Evolutionary conservation across 306 rosid species (phyloP), one percentile per base, ranked within the genome.

Genomic region (Alnus rubra): DNA sequence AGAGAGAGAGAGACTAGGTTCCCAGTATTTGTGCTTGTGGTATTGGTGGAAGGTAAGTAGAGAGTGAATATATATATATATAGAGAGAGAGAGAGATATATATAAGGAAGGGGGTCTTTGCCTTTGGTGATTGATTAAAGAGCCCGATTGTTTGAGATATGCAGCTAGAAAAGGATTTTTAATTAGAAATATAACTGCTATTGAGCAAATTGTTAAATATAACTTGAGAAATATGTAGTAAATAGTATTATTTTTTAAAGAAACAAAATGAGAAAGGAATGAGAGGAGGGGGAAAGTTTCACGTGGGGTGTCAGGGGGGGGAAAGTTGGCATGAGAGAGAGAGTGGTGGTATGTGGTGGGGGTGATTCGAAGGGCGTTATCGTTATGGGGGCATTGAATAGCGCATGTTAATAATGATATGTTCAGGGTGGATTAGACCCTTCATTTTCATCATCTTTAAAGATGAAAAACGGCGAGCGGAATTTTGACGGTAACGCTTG

Each of bases 301-400:
- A 48, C 62, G 73, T 63, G 62, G 72, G 9, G 18, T 0, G 47
- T 33, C 2, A 33, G 37, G 37, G 37, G 2, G 35, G 7, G 11
- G 28, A 51, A n/a, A 51, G 15, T 16, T 4, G 0, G 55, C 0
- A 67, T 45, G 55, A 49, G 71, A 14, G 67, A 8, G 19, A 8
- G 47, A 12, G 35, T 2, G 58, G 0, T 74, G 8, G 37, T 42
- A 44, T 14, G 67, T 69, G 81, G 70, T 56, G 78, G 76, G 80
- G 79, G 69, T 7, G 50, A 23, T 9, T 50, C 28, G 48, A 50
- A 77, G 18, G 53, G 51, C 73, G 78, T 76, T 30, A 50, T 30
- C 52, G 52, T 10, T 1, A 49, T 49, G 14, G 28, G 28, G 28
- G 37, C 19, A 19, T 69, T 69, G 79, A 23, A n/a, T 19, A 56